Evolutionary conservation across 345 rosid genomes (phyloP).

Genomic region (Mallotus nudiflorus): DNA sequence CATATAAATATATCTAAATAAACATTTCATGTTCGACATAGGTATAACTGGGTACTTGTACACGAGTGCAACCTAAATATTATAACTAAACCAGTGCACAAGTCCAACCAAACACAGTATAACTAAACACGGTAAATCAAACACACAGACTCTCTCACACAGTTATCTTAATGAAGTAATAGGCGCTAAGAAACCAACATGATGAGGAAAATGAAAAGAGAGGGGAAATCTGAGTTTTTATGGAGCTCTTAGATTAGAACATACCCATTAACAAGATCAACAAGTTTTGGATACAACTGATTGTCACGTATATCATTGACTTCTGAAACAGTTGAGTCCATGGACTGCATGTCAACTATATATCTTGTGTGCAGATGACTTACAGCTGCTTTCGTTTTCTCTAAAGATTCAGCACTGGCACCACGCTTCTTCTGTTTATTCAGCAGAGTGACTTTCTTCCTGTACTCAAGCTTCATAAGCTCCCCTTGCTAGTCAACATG

Average conservation of each 20-base stretch:
- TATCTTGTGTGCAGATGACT: constrained; percentile 89
- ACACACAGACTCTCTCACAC: too few species aligned
- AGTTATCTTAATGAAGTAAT: neutral
- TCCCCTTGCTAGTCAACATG: constrained; percentile 72
- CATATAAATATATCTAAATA: too few species aligned
- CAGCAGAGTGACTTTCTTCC: constrained; percentile 67
- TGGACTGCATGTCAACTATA: constrained; percentile 96
- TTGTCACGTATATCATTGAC: constrained; percentile 83
- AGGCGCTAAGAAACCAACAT: neutral
- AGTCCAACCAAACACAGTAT: constrained; percentile 10
- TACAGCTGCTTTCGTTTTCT: constrained; percentile 91
- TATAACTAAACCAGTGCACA: neutral
- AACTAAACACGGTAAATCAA: neutral
- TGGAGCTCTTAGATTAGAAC: constrained; percentile 15
- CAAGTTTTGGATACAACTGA: constrained; percentile 84
- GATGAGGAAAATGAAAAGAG: neutral
- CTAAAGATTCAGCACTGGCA: constrained; percentile 72
- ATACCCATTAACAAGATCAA: constrained; percentile 73
- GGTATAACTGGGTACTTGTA: too few species aligned
- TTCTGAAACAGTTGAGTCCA: constrained; percentile 94
- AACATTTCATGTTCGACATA: neutral
- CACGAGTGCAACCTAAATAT: constrained; percentile 5
- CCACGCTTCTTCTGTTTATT: constrained; percentile 82
- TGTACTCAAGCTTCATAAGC: constrained; percentile 93
- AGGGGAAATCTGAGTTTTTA: neutral